Base-by-base conservation (phyloP, 441 rosid genomes). In the Pelargonium cotyledonis region DNA sequence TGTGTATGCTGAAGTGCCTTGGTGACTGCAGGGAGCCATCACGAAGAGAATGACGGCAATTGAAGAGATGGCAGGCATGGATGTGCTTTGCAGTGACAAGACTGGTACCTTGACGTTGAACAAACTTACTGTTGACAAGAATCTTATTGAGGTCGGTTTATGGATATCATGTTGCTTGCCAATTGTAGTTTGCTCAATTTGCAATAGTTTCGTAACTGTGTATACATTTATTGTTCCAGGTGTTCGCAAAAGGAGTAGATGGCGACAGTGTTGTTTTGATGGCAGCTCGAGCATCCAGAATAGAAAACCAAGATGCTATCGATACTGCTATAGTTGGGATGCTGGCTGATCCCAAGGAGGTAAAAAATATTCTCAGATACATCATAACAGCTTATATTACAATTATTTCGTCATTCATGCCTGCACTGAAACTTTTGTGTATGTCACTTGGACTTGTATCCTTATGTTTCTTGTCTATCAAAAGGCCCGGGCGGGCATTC, bases 51-150 rank as follows among this genome's bases (percentile, higher is more conserved):
- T 92, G 98, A 92, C 98, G 12, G 97, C 98, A 55, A 92, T 92
- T 21, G 98, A 92, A 75, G 98, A 92, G 73, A 82, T 91, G 97
- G 97, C 97, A 4, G 97, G 97, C 40, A 91, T 91, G 97, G 98
- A 93, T 82, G 98, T 93, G 29, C 88, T 95, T 11, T 95, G 99
- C 80, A 95, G 99, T 43, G 97, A 92, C 43, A 95, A 93, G 75
- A 93, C 98, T 1, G 97, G 98, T 43, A 93, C 98, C 4, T 65
- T 93, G 64, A 93, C 97, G 0, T 84, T 93, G 0, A 93, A 93
- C 85, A 93, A 90, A 84, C 78, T 93, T 63, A 92, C 91, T 72
- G 88, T 92, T 62, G 98, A 92, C 80, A 85, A 69, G 72, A 82
- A 77, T 76, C 85, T 93, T 73, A 68, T 90, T 73, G 98, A 93